These are phyloP conservation scores for Chlorophyllum brunneum DNA, from an alignment of 768 basidiomycete species.

Conservation along the genomic window DNA sequence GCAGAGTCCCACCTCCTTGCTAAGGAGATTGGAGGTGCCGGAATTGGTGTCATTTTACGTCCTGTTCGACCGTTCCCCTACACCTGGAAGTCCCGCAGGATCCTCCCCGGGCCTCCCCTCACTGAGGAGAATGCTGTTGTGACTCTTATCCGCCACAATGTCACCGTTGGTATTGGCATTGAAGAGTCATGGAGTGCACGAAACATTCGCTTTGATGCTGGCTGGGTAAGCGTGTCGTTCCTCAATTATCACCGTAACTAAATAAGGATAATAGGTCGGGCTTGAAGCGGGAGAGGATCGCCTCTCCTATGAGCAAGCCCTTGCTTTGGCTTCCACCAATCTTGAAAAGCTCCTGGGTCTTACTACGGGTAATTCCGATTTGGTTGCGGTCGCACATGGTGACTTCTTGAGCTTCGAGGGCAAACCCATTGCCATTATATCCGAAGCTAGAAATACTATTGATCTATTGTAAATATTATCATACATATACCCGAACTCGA, in stretches of 20 bases:
- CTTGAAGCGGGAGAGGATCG: slow-evolving; percentile 25
- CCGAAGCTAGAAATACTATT: slow-evolving; percentile 9
- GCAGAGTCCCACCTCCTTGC: slow-evolving; percentile 73
- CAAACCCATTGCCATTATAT: slow-evolving; percentile 38
- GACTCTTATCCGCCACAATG: slow-evolving; percentile 55
- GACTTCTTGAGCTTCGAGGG: slow-evolving; percentile 35
- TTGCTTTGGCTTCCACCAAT: slow-evolving; percentile 38
- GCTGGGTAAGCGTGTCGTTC: slow-evolving; percentile 52
- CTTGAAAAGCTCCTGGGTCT: slow-evolving; percentile 41
- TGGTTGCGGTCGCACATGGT: slow-evolving; percentile 34
- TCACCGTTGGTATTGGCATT: slow-evolving; percentile 66
- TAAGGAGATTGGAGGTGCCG: slow-evolving; percentile 60
- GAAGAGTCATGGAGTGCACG: slow-evolving; percentile 54
- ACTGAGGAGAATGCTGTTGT: slow-evolving; percentile 50
- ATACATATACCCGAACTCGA: slow-evolving; percentile 6
- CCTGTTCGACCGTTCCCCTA: slow-evolving; percentile 67
- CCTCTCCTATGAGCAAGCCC: slow-evolving; percentile 29
- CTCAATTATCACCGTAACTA: background rate
- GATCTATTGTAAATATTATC: slow-evolving; percentile 12
- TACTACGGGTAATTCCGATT: slow-evolving; percentile 28
- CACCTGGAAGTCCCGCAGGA: slow-evolving; percentile 60
- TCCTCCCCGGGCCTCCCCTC: slow-evolving; percentile 43
- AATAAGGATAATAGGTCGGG: slow-evolving; percentile 20
- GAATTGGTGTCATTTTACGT: slow-evolving; percentile 66
- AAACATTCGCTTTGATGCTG: slow-evolving; percentile 70